Conservation (phyloP, 2,329 filamentous ascomycete genomes). For the Teratosphaeria pseudoeucalypti region DNA sequence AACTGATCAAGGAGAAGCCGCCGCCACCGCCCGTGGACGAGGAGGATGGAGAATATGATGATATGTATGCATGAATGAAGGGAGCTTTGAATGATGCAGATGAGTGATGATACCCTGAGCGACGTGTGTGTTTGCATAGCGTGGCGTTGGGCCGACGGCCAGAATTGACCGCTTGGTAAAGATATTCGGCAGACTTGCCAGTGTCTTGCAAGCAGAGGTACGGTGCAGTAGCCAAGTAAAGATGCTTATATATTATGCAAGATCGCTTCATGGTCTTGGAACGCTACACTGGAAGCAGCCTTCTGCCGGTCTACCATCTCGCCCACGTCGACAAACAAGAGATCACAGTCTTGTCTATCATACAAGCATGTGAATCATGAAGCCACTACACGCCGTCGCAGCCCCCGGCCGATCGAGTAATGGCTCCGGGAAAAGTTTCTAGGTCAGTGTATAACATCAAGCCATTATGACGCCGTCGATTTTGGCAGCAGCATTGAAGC, state of each 20-base stretch:
- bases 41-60: conserved; percentile 42
- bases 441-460: too few relatives aligned
- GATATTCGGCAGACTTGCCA: background rate
- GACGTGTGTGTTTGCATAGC: background rate
- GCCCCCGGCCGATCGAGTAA: too few relatives aligned
- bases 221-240: background rate
- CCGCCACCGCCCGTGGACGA: conserved; percentile 33
- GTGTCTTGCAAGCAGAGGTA: background rate
- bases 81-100: background rate
- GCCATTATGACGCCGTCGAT: too few relatives aligned
- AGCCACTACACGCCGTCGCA: too few relatives aligned
- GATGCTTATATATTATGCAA: background rate
- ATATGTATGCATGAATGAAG: conserved; percentile 35
- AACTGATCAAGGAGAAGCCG: conserved; percentile 42
- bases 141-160: background rate
- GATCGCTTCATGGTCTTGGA: too few relatives aligned
- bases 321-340: too few relatives aligned
- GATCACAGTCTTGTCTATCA: too few relatives aligned
- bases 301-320: too few relatives aligned
- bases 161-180: background rate
- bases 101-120: background rate
- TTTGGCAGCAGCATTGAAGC: background rate
- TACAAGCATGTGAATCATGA: too few relatives aligned
- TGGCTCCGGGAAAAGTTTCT: too few relatives aligned
- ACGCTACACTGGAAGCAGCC: too few relatives aligned